Evolutionary conservation across 305 asterid species (phyloP).

Genomic region (Solanum chacoense): DNA sequence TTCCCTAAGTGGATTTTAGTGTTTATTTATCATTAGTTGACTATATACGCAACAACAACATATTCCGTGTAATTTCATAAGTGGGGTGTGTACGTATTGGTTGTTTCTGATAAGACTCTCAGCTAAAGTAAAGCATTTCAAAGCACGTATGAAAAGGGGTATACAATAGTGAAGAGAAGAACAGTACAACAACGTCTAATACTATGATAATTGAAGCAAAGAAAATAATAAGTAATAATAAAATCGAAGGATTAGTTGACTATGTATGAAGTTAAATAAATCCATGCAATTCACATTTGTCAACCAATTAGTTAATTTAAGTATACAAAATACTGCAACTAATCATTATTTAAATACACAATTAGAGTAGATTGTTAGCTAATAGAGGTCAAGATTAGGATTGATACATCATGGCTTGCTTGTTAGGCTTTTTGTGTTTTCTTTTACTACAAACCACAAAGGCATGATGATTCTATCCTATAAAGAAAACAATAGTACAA

Average conservation of each 20-base stretch:
- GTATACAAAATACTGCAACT: background rate
- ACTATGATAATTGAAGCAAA: background rate
- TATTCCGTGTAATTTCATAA: background rate
- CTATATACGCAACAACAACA: background rate
- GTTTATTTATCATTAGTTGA: background rate
- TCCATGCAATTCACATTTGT: background rate
- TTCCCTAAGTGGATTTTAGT: background rate
- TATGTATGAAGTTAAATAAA: background rate
- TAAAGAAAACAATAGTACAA: background rate
- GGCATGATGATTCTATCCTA: background rate
- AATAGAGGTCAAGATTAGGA: background rate
- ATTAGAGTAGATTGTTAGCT: background rate
- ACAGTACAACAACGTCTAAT: background rate
- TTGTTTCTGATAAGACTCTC: background rate
- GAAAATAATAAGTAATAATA: background rate
- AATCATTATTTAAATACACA: background rate
- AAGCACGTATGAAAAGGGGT: background rate
- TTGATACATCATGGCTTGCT: background rate
- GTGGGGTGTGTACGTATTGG: too few species aligned
- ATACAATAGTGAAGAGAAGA: background rate
- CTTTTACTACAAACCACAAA: background rate
- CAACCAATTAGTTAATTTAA: background rate
- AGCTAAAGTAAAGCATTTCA: background rate
- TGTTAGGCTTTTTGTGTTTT: background rate
- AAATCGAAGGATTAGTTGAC: background rate